phyloP scores from a whole-genome alignment of 768 basidiomycete species.

The Podaxis pistillaris region DNA sequence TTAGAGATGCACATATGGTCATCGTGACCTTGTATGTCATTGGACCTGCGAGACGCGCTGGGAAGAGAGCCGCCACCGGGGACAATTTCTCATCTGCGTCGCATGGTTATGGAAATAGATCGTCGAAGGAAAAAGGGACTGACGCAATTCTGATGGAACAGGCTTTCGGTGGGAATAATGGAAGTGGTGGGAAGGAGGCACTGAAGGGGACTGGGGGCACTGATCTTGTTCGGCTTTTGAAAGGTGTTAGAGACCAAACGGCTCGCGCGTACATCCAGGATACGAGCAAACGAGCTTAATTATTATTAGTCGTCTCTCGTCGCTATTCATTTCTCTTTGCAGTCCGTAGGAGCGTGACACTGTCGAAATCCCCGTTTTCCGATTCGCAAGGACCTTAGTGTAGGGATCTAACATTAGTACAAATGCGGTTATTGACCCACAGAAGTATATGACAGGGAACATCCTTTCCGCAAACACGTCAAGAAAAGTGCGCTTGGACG shows the following conservation, averaged over 20 bases:
- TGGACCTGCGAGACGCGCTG: conserved; percentile 52
- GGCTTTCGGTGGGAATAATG: neutral
- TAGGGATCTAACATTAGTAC: no score
- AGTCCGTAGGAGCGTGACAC: no score
- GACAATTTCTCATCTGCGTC: neutral
- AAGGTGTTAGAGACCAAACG: conserved; percentile 71
- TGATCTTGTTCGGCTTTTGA: conserved; percentile 73
- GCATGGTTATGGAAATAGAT: conserved; percentile 11
- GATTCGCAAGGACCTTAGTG: no score
- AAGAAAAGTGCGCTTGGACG: no score
- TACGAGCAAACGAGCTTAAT: neutral
- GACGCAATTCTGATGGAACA: conserved; percentile 12
- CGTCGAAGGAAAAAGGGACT: conserved; percentile 11
- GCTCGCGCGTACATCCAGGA: conserved; percentile 35
- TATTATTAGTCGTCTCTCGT: no score
- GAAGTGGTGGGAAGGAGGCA: conserved; percentile 20
- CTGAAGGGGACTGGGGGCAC: conserved; percentile 81
- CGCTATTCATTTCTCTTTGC: no score
- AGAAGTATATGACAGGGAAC: no score
- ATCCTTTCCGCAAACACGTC: no score
- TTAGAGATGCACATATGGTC: conserved; percentile 76
- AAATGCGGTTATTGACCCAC: no score
- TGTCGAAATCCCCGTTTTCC: no score
- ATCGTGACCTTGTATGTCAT: conserved; percentile 78
- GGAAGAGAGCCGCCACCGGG: conserved; percentile 20